Percentiles rank a stretch among this genome's conserved stretches.
Evolutionary conservation across 73 alveolate genomes (phyloP).

Genomic region (Paramecium sonneborni): DNA sequence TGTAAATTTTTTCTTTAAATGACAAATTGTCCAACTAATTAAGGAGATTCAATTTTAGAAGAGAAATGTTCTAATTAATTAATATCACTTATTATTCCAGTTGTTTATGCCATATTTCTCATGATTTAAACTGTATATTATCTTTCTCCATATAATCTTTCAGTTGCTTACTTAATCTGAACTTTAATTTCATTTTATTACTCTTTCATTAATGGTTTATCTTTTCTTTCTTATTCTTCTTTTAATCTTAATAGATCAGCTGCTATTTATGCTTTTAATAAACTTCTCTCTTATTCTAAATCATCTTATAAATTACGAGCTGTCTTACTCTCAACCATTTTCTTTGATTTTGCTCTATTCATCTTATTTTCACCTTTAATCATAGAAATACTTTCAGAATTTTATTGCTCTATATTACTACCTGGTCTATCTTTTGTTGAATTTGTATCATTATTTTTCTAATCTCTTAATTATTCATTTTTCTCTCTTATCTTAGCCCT

Average conservation of each 20-base stretch:
- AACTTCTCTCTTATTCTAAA: neutral
- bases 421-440: neutral
- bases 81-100: neutral
- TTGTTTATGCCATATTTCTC: neutral
- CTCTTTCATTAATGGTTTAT: constrained; percentile 34
- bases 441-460: neutral
- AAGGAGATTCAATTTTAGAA: neutral
- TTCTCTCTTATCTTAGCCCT: neutral
- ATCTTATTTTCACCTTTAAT: neutral
- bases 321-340: neutral
- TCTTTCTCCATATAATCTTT: constrained; percentile 42
- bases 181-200: neutral
- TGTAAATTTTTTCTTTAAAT: neutral
- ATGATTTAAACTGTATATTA: neutral
- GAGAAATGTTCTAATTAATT: neutral
- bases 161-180: constrained; percentile 34
- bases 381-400: neutral
- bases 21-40: neutral
- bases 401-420: neutral
- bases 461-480: neutral
- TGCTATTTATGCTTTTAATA: neutral
- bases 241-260: neutral
- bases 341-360: neutral
- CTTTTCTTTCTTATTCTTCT: constrained; percentile 15
- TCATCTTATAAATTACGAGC: constrained; percentile 8